Evolutionary conservation across 768 basidiomycete species (phyloP), one percentile per base, ranked within the genome.

Genomic region (Leccinum ochraceum): DNA sequence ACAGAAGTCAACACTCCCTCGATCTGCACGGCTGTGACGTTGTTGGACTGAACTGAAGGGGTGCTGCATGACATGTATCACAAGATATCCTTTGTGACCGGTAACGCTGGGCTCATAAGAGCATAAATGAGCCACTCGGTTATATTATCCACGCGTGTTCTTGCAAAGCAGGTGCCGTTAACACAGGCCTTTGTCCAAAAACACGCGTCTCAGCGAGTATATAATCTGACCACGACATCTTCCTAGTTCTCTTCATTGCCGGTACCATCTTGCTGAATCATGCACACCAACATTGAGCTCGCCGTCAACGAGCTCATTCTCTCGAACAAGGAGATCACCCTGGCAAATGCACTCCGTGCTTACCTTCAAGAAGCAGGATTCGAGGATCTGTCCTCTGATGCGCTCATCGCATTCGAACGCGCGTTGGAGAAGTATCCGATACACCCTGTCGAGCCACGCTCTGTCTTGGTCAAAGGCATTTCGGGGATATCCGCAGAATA

Each of bases 341-440:
- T 63, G 32, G 26, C 42, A 14, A 59, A 67, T 44, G 46, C 50
- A 30, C 30, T 67, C n/a, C 56, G 46, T 24, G 62, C 57, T 17
- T 60, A 59, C 56, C 24, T 67, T 26, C 49, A 14, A 34, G 54
- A 50, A 24, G 67, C 61, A 52, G 67, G 67, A 9, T 65, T 58
- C 44, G 14, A 58, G 10, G 28, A 53, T n/a, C 26, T 59, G 36
- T 46, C 28, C 34, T 14, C 39, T 44, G 67, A 68, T 1, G 63
- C 59, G 9, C 50, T 62, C 57, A 14, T n/a, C 52, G 48, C 57
- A 14, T 65, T 67, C 14, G 63, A 67, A 37, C 59, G 59, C n/a
- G 63, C 66, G 8, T 22, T 60, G 51, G 61, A 66, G 26, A 66
- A 68, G 61, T 63, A 58, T 58, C 64, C 58, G 2, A 53, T 16